Conservation (phyloP, 805 yeast species). For the Zygosaccharomyces lentus region DNA sequence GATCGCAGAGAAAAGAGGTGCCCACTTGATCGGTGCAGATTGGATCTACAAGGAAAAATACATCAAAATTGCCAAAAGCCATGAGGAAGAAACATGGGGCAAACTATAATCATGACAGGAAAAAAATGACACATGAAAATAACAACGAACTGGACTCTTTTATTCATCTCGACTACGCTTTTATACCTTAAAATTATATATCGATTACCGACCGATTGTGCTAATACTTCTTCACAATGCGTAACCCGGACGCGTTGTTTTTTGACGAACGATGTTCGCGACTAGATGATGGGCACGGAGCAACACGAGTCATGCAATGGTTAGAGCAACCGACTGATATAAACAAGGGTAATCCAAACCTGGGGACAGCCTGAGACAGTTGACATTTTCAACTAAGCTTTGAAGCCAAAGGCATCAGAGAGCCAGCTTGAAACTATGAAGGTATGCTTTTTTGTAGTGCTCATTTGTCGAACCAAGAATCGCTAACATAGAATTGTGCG, state of each 20-base stretch:
- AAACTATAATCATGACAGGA: not conserved
- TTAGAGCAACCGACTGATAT: too few species aligned
- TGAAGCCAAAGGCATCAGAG: not conserved
- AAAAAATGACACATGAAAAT: not conserved
- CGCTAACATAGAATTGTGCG: not conserved
- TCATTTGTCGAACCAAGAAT: not conserved
- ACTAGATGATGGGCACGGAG: not conserved
- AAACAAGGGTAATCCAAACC: too few species aligned
- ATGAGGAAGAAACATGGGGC: not conserved
- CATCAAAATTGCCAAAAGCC: slow-evolving; percentile 22
- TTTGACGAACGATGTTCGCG: not conserved
- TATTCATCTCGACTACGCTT: not conserved
- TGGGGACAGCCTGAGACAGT: too few species aligned
- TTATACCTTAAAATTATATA: not conserved
- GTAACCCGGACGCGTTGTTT: slow-evolving; percentile 8
- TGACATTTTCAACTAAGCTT: not conserved
- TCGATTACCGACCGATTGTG: not conserved
- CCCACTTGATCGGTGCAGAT: slow-evolving; percentile 57
- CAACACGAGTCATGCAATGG: not conserved
- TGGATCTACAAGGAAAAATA: slow-evolving; percentile 77
- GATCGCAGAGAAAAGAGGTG: slow-evolving; percentile 58
- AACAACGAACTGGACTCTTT: not conserved
- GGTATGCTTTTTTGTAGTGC: not conserved
- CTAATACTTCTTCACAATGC: not conserved
- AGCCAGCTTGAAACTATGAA: not conserved